phyloP scores from a whole-genome alignment of 768 basidiomycete genomes.

The Tulasnella sp. region DNA sequence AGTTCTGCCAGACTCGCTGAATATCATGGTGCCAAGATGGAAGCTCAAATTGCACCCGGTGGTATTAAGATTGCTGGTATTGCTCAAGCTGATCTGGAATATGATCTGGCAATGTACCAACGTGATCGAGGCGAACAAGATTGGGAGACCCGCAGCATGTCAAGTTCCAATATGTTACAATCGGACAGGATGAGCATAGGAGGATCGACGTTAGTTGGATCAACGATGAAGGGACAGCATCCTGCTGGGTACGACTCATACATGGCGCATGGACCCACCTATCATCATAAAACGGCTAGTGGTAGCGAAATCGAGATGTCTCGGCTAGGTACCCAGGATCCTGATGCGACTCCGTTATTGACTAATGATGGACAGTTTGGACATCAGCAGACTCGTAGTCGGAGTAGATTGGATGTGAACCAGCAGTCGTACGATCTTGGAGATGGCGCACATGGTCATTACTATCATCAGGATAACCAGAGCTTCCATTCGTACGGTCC shows the following conservation, averaged over 20 bases:
- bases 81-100: slow-evolving; percentile 61
- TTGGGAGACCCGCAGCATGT: slow-evolving; percentile 73
- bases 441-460: too few relatives aligned
- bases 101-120: slow-evolving; percentile 64
- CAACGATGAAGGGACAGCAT: neutral
- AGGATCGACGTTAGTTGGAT: neutral
- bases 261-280: slow-evolving; percentile 4
- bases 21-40: slow-evolving; percentile 65
- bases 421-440: too few relatives aligned
- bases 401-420: too few relatives aligned
- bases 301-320: too few relatives aligned
- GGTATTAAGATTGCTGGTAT: slow-evolving; percentile 76
- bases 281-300: too few relatives aligned
- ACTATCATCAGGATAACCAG: too few relatives aligned
- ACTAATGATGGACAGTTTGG: too few relatives aligned
- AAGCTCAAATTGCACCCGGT: slow-evolving; percentile 58
- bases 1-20: slow-evolving; percentile 58
- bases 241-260: slow-evolving; percentile 11
- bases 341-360: too few relatives aligned
- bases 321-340: too few relatives aligned
- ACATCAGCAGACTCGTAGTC: too few relatives aligned
- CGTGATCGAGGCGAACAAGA: slow-evolving; percentile 76
- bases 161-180: slow-evolving; percentile 22
- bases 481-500: too few relatives aligned
- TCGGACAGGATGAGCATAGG: too few relatives aligned